Evolutionary conservation across 768 basidiomycete species (phyloP).

Genomic region (Suillus subaureus): DNA sequence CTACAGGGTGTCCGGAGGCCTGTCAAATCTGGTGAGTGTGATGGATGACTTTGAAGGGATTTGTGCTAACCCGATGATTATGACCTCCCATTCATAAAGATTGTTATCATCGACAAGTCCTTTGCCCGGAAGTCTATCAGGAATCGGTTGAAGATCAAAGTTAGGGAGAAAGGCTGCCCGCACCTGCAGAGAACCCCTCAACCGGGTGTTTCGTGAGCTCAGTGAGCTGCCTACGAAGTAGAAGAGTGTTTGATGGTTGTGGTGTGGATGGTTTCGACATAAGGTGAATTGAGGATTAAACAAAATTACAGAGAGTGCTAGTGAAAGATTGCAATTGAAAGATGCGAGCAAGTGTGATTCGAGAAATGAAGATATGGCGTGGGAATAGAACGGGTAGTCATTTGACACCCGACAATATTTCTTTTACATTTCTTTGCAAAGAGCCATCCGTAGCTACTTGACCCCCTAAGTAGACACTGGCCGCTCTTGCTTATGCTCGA

Average conservation of each 20-base stretch:
- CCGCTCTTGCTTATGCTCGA: background rate
- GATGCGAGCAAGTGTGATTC: background rate
- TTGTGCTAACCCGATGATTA: constrained; percentile 82
- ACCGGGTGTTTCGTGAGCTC: constrained; percentile 94
- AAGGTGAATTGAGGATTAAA: background rate
- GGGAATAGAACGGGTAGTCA: background rate
- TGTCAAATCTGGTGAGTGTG: constrained; percentile 36
- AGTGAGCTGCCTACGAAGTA: constrained; percentile 75
- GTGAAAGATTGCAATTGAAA: background rate
- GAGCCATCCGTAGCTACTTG: background rate
- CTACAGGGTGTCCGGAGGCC: constrained; percentile 94
- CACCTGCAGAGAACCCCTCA: constrained; percentile 95
- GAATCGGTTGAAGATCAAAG: constrained; percentile 35
- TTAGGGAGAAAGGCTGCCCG: constrained; percentile 28
- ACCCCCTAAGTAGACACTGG: no score
- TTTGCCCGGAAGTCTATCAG: constrained; percentile 40
- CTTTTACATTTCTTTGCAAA: background rate
- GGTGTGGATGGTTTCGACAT: constrained; percentile 52
- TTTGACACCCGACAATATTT: background rate
- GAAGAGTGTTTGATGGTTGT: constrained; percentile 44
- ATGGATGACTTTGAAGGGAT: constrained; percentile 16
- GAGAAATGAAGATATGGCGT: background rate
- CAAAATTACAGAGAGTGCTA: background rate
- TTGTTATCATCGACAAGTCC: constrained; percentile 96
- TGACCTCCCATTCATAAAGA: constrained; percentile 94